Evolutionary conservation across 352 stramenopile species (phyloP).

Genomic region (Pythium vanterpoolii): DNA sequence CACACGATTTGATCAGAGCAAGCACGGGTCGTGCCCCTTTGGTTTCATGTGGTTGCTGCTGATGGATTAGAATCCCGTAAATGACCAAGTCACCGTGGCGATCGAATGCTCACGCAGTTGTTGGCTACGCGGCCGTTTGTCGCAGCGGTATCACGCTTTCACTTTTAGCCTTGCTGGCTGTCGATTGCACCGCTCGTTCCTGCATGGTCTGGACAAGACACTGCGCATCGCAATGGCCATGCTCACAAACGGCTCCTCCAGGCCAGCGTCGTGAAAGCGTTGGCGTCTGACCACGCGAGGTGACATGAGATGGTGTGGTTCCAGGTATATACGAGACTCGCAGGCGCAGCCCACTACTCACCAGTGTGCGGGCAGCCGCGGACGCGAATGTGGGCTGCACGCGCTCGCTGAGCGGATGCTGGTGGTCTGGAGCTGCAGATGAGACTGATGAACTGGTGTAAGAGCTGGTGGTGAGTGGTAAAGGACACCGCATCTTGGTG

Average conservation of each 20-base stretch:
- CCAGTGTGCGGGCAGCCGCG: too few species aligned
- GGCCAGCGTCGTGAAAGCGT: background rate
- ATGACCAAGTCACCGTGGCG: background rate
- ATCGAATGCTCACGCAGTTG: background rate
- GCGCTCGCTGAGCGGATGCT: background rate
- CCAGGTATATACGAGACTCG: background rate
- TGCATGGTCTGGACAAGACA: background rate
- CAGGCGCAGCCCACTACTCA: background rate
- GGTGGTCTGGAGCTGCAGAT: background rate
- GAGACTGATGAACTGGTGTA: background rate
- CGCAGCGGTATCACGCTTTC: background rate
- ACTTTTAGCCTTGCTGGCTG: background rate
- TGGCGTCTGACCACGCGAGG: background rate
- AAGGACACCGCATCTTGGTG: background rate
- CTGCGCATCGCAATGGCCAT: too few species aligned
- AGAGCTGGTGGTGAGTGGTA: background rate
- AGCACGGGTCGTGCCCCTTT: background rate
- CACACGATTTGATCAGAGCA: background rate
- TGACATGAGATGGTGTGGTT: background rate
- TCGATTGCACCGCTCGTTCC: background rate
- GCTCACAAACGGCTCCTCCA: background rate
- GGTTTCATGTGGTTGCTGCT: background rate
- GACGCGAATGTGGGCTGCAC: background rate
- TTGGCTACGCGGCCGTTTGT: background rate
- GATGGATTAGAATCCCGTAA: background rate